Percentiles rank a stretch among this genome's conserved stretches.
These are phyloP conservation scores for Leccinum longicurvipes DNA, from an alignment of 768 basidiomycete genomes.

Conservation along the genomic window DNA sequence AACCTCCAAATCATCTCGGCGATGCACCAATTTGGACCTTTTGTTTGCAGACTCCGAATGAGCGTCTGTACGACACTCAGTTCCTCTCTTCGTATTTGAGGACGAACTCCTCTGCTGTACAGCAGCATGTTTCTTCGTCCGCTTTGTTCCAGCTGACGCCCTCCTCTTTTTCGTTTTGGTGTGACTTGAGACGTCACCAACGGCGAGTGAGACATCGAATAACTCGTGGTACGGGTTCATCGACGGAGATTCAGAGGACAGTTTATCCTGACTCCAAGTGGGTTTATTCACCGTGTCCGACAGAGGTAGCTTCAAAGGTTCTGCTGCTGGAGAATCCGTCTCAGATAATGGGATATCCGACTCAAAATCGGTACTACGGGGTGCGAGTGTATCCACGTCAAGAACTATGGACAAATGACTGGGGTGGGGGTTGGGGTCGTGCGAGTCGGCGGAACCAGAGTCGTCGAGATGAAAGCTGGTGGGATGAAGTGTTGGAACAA, in stretches of 20 bases:
- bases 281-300: constrained; percentile 23
- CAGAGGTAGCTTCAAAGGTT: constrained; percentile 16
- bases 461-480: background rate
- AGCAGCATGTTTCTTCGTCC: constrained; percentile 6
- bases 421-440: background rate
- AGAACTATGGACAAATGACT: background rate
- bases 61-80: background rate
- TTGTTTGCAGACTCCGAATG: constrained; percentile 19
- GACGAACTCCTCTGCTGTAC: background rate
- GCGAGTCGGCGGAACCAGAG: background rate
- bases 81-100: constrained; percentile 1
- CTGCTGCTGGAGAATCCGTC: constrained; percentile 19
- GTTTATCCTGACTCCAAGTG: background rate
- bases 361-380: background rate
- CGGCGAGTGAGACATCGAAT: background rate
- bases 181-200: background rate
- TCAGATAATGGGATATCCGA: constrained; percentile 15
- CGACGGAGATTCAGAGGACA: background rate
- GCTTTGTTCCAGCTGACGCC: background rate
- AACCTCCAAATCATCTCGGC: background rate
- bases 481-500: background rate
- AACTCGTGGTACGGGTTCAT: background rate
- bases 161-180: constrained; percentile 14
- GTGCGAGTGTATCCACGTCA: background rate
- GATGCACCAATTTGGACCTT: constrained; percentile 15